phyloP scores from a whole-genome alignment of 352 stramenopile genomes.

The Globisporangium apiculatum region DNA sequence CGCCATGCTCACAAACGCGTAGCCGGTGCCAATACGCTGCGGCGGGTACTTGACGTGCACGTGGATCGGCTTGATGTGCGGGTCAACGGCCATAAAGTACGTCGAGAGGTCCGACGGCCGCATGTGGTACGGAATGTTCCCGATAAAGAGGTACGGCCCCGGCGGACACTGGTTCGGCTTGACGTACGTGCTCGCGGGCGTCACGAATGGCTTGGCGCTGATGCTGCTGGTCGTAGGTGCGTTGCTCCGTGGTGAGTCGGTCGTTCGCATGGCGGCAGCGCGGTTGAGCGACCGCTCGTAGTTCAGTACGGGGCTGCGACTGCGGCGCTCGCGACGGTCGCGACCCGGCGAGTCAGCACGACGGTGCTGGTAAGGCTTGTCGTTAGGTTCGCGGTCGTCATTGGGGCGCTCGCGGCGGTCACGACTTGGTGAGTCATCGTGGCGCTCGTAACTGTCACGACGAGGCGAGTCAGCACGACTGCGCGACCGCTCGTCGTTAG shows the following conservation, averaged over 20 bases:
- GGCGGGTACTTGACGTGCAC: slow-evolving; percentile 59
- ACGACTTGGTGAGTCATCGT: no score
- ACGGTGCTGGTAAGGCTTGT: no score
- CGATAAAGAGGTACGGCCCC: slow-evolving; percentile 63
- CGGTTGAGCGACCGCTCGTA: background rate
- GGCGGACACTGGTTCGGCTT: slow-evolving; percentile 41
- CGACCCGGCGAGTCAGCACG: no score
- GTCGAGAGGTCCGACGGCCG: slow-evolving; percentile 35
- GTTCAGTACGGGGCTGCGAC: background rate
- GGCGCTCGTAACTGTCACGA: no score
- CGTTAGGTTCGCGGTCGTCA: no score
- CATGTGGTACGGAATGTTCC: slow-evolving; percentile 44
- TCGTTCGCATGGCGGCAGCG: no score
- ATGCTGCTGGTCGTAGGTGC: no score
- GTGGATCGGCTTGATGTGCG: slow-evolving; percentile 27
- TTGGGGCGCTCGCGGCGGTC: no score
- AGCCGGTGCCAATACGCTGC: slow-evolving; percentile 29
- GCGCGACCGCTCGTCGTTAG: background rate
- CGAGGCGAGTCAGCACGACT: no score
- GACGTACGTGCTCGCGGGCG: slow-evolving; percentile 6
- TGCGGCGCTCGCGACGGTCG: background rate
- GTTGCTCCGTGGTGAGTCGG: background rate
- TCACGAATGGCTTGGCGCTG: background rate
- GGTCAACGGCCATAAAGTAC: slow-evolving; percentile 44
- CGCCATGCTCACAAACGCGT: slow-evolving; percentile 63